A percentile compares a stretch with the other conserved stretches of the same genome.
phyloP scores from a whole-genome alignment of 139 green algal genomes.

The Marvania coccoides region DNA sequence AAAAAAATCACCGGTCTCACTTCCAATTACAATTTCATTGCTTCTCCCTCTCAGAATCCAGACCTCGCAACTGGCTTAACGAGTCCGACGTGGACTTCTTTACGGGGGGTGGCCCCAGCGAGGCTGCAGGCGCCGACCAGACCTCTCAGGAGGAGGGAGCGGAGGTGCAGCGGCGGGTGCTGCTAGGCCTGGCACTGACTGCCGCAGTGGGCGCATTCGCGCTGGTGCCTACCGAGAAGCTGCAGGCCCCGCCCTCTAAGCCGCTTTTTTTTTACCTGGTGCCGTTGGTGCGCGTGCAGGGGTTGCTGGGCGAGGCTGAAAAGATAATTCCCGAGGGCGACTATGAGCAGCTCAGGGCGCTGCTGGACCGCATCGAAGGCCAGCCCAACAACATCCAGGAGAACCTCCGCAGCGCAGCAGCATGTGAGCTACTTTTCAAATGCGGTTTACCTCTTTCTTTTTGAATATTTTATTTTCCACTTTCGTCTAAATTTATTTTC shows the following conservation, averaged over 20 bases:
- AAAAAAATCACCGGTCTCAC: not conserved
- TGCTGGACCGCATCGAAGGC: slow-evolving; percentile 31
- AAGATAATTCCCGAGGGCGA: slow-evolving; percentile 12
- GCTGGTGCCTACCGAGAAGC: slow-evolving; percentile 54
- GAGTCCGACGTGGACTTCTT: slow-evolving; percentile 64
- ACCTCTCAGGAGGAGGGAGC: slow-evolving; percentile 10
- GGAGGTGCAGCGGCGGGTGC: slow-evolving; percentile 32
- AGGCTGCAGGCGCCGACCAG: slow-evolving; percentile 16
- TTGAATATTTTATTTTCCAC: not conserved
- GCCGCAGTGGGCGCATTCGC: slow-evolving; percentile 44
- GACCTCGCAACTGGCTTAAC: slow-evolving; percentile 44
- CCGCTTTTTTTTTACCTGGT: slow-evolving; percentile 70
- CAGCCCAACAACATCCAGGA: slow-evolving; percentile 52
- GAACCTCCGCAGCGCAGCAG: slow-evolving; percentile 38
- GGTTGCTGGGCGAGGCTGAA: slow-evolving; percentile 9
- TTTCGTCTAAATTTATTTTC: not conserved
- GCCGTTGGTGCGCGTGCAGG: slow-evolving; percentile 44
- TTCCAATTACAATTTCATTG: not conserved
- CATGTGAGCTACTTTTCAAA: slow-evolving; percentile 24
- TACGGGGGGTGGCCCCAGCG: slow-evolving; percentile 29
- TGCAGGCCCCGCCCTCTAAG: slow-evolving; percentile 47
- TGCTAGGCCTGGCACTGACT: slow-evolving; percentile 31
- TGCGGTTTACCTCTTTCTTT: not conserved
- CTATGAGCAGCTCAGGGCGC: slow-evolving; percentile 12
- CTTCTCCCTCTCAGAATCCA: slow-evolving; percentile 4